Evolutionary conservation across 1,284 basidiomycete species (phyloP).

Genomic region (Cystobasidium slooffiae): DNA sequence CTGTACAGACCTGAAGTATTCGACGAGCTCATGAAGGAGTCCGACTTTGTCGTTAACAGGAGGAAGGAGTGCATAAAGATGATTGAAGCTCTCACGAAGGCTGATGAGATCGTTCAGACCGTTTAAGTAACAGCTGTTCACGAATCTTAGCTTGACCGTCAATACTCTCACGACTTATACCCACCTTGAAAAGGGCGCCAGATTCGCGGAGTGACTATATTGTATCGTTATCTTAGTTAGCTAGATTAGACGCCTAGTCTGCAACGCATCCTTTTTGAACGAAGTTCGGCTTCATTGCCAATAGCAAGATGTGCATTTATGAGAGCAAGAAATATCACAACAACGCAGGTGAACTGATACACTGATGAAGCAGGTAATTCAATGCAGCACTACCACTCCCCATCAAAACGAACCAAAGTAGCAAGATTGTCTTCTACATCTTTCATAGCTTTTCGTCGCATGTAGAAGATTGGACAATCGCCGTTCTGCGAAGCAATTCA

Average conservation of each 20-base stretch:
- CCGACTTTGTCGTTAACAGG: slow-evolving; percentile 67
- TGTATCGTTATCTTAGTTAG: no score
- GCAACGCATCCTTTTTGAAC: no score
- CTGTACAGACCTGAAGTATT: slow-evolving; percentile 86
- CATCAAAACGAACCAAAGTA: slow-evolving; percentile 48
- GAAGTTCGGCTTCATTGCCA: no score
- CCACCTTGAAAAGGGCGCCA: no score
- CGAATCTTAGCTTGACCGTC: neutral
- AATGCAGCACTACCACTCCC: slow-evolving; percentile 42
- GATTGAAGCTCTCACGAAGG: slow-evolving; percentile 60
- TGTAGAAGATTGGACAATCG: slow-evolving; percentile 52
- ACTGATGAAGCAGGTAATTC: neutral
- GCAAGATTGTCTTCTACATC: slow-evolving; percentile 48
- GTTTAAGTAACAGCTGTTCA: slow-evolving; percentile 15
- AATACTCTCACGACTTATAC: no score
- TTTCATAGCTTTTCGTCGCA: slow-evolving; percentile 49
- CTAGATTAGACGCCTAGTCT: no score
- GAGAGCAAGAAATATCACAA: no score
- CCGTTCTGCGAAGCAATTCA: slow-evolving; percentile 27
- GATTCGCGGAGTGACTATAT: no score
- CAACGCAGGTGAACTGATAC: neutral
- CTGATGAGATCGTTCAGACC: slow-evolving; percentile 44
- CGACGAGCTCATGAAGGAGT: slow-evolving; percentile 90
- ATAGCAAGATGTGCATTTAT: no score
- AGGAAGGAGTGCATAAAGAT: slow-evolving; percentile 87